Percentiles rank a stretch among this genome's conserved stretches.
Conservation (phyloP, 2,329 filamentous ascomycete species). For the Fusarium tricinctum region DNA sequence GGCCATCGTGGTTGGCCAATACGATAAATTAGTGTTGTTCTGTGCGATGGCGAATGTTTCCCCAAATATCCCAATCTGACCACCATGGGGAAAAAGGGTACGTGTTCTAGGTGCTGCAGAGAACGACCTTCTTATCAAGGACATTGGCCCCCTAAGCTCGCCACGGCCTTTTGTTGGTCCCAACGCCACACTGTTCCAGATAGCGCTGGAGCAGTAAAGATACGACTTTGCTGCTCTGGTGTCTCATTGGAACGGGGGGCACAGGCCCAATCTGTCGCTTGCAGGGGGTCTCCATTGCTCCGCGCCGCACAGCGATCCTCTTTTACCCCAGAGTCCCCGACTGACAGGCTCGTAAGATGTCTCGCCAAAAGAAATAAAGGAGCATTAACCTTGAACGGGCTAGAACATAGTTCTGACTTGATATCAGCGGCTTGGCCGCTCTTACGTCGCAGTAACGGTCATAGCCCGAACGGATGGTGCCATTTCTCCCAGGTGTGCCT, state of each 20-base stretch:
- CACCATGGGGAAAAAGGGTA: constrained; percentile 9
- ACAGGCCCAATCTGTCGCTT: no score
- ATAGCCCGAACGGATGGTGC: neutral
- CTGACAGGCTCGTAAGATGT: neutral
- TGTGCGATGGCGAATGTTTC: neutral
- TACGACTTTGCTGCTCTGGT: neutral
- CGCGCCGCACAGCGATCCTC: neutral
- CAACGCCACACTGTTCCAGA: constrained; percentile 24
- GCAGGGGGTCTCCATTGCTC: neutral
- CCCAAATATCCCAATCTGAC: constrained; percentile 18
- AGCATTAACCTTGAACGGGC: neutral
- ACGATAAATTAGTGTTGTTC: no score
- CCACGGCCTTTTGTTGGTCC: constrained; percentile 27
- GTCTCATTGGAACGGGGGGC: constrained; percentile 1
- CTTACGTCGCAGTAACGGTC: neutral
- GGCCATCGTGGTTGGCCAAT: neutral
- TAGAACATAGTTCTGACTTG: neutral
- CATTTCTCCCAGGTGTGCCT: neutral
- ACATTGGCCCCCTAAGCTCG: neutral
- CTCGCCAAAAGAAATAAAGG: neutral
- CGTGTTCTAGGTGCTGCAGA: neutral
- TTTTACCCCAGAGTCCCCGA: constrained; percentile 21
- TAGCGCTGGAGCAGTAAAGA: constrained; percentile 28
- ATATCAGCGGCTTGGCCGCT: neutral
- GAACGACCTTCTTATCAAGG: constrained; percentile 36